Evolutionary conservation across 2,329 filamentous ascomycete species (phyloP).

Genomic region (Spiromastix sp.): DNA sequence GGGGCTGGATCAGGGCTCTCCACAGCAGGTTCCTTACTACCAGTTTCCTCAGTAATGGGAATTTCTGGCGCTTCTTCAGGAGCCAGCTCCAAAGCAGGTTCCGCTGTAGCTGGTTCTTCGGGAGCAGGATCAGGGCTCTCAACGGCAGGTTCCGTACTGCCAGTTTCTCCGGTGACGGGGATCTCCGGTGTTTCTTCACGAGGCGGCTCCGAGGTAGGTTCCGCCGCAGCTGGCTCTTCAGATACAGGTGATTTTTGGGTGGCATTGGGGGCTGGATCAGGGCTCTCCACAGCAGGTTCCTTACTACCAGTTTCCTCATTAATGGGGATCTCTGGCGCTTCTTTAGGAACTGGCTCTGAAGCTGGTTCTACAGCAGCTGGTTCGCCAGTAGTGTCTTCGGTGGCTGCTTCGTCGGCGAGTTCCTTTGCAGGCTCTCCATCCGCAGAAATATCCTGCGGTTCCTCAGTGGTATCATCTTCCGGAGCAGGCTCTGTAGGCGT

Average conservation of each 20-base stretch:
- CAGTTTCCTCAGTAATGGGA: conserved; percentile 7
- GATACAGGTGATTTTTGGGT: conserved; percentile 11
- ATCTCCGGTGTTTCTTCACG: conserved; percentile 13
- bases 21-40: conserved; percentile 7
- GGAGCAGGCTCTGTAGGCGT: conserved; percentile 10
- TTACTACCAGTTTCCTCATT: conserved; percentile 11
- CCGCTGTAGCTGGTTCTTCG: conserved; percentile 11
- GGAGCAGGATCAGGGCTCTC: conserved; percentile 9
- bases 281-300: conserved; percentile 9
- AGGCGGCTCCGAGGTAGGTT: conserved; percentile 7
- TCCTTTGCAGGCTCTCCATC: conserved; percentile 10
- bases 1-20: conserved; percentile 2
- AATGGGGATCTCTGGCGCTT: conserved; percentile 10
- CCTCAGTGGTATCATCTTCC: too few species aligned
- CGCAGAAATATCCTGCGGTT: conserved; percentile 10
- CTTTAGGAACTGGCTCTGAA: conserved; percentile 11
- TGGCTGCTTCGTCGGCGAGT: conserved; percentile 9
- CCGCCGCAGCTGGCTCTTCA: conserved; percentile 12
- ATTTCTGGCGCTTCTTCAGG: conserved; percentile 11
- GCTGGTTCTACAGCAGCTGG: conserved; percentile 7
- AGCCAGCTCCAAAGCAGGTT: conserved; percentile 8
- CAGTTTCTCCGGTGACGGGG: conserved; percentile 9
- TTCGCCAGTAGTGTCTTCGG: conserved; percentile 16
- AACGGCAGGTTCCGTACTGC: conserved; percentile 9
- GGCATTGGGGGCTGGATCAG: too few species aligned